Percentiles rank a stretch among this genome's conserved stretches.
Evolutionary conservation across 768 basidiomycete genomes (phyloP).

Genomic region (Stropharia rugosoannulata): DNA sequence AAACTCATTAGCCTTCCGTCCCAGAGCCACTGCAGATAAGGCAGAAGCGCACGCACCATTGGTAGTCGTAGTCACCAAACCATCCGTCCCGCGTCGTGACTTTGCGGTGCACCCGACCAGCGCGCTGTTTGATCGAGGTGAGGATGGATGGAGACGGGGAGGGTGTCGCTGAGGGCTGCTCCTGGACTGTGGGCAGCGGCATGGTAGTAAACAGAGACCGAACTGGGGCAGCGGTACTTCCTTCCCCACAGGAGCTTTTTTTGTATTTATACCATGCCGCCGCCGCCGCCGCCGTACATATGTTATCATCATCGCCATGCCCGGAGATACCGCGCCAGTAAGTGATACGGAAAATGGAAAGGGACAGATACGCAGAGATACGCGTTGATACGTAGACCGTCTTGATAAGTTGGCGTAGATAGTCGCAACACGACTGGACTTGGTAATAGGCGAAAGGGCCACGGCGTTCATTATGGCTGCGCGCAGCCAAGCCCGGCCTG

Average conservation of each 20-base stretch:
- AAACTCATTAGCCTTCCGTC: neutral
- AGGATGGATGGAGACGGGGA: conserved; percentile 7
- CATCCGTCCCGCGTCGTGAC: conserved; percentile 58
- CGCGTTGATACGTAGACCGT: too few relatives aligned
- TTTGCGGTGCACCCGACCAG: conserved; percentile 27
- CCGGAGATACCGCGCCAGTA: neutral
- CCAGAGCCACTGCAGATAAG: too few relatives aligned
- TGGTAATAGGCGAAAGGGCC: too few relatives aligned
- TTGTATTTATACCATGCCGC: neutral
- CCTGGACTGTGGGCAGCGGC: conserved; percentile 9
- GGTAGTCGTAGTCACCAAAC: conserved; percentile 85
- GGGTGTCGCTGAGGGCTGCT: conserved; percentile 12
- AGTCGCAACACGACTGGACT: too few relatives aligned
- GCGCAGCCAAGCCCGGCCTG: too few relatives aligned
- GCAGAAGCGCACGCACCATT: conserved; percentile 34
- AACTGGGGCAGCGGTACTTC: neutral
- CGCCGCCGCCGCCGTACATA: too few relatives aligned
- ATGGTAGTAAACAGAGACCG: conserved; percentile 1
- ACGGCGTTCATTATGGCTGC: too few relatives aligned
- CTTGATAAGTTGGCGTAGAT: too few relatives aligned
- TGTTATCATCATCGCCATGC: neutral
- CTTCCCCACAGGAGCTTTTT: neutral
- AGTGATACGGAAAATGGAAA: neutral
- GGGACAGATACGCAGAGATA: neutral
- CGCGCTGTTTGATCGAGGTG: conserved; percentile 12